Conservation (phyloP, 1,284 basidiomycete genomes). For the Ustilago lituana region DNA sequence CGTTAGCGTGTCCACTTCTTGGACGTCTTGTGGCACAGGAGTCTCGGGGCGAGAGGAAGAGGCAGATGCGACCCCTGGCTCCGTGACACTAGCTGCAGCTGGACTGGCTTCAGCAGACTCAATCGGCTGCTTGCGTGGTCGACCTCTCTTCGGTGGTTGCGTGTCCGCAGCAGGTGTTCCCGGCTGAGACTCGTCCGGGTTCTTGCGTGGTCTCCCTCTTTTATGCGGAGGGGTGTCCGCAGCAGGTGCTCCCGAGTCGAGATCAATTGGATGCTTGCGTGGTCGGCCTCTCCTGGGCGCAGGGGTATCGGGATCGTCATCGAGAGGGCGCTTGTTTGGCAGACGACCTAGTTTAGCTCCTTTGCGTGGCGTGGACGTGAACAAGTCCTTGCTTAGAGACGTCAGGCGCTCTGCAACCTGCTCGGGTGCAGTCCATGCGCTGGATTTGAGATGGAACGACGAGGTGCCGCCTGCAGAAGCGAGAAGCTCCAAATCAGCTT, state of each 20-base stretch:
- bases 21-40: neutral
- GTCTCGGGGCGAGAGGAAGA: constrained; percentile 1
- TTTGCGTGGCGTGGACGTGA: constrained; percentile 13
- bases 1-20: neutral
- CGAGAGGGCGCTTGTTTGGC: constrained; percentile 12
- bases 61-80: neutral
- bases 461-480: constrained; percentile 31
- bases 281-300: constrained; percentile 16
- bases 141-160: constrained; percentile 8
- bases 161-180: neutral
- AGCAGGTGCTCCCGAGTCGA: neutral
- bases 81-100: neutral
- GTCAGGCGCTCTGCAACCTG: constrained; percentile 7
- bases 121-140: constrained; percentile 17
- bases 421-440: constrained; percentile 11
- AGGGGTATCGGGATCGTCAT: constrained; percentile 9
- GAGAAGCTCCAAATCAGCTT: constrained; percentile 18
- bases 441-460: constrained; percentile 13
- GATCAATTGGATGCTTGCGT: constrained; percentile 13
- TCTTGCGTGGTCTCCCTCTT: neutral
- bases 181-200: neutral
- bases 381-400: constrained; percentile 15
- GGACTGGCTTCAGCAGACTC: constrained; percentile 2
- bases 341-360: constrained; percentile 13
- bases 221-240: neutral